Percentiles rank a stretch among this genome's conserved stretches.
phyloP scores from a whole-genome alignment of 768 basidiomycete genomes.

The Kwoniella mangroviensis region DNA sequence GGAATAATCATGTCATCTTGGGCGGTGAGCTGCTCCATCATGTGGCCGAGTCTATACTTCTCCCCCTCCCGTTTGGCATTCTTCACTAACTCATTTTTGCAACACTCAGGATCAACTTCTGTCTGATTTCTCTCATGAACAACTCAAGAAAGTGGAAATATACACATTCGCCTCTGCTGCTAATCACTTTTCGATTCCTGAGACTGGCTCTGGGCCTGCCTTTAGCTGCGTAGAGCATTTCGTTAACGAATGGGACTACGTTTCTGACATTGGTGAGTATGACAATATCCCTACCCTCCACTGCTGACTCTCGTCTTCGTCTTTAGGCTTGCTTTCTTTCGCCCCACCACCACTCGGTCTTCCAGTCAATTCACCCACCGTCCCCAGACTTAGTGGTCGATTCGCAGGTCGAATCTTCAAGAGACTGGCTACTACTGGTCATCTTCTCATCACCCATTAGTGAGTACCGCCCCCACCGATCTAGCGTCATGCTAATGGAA shows the following conservation, averaged over 20 bases:
- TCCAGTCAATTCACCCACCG: background rate
- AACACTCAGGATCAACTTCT: conserved; percentile 37
- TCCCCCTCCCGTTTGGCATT: background rate
- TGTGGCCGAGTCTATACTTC: too few relatives aligned
- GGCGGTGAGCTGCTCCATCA: conserved; percentile 22
- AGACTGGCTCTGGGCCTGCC: conserved; percentile 5
- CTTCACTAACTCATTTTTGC: background rate
- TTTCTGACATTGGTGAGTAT: conserved; percentile 41
- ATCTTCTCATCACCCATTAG: conserved; percentile 44
- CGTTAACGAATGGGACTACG: conserved; percentile 43
- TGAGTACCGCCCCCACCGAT: conserved; percentile 18
- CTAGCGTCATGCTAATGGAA: too few relatives aligned
- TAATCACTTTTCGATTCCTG: conserved; percentile 46
- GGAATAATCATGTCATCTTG: conserved; percentile 45
- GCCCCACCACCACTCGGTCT: conserved; percentile 23
- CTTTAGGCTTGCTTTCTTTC: conserved; percentile 33
- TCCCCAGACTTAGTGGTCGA: conserved; percentile 26
- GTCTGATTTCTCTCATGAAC: conserved; percentile 35
- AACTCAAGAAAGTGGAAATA: conserved; percentile 43
- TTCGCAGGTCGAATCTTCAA: conserved; percentile 45
- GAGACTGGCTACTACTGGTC: conserved; percentile 38
- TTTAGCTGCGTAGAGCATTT: conserved; percentile 45
- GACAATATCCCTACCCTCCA: background rate
- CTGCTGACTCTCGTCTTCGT: background rate
- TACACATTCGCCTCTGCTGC: conserved; percentile 50